Evolutionary conservation across 495 filamentous ascomycete genomes (phyloP).

Genomic region (Aspergillus sclerotiicarbonarius): DNA sequence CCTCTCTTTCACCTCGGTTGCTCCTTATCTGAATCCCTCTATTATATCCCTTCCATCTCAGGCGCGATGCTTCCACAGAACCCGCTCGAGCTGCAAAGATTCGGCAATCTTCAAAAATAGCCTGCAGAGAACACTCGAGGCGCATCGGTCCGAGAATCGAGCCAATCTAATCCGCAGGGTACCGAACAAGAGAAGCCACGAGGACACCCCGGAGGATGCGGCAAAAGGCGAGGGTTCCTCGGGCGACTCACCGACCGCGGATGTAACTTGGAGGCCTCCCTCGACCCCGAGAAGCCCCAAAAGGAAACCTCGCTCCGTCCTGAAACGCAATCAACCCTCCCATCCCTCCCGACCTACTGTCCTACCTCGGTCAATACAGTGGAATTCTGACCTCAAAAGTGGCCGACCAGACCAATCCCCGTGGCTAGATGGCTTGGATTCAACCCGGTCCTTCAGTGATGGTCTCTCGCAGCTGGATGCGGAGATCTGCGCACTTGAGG

Average conservation of each 20-base stretch:
- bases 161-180: slow-evolving; percentile 36
- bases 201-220: neutral
- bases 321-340: neutral
- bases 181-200: neutral
- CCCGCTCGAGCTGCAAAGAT: slow-evolving; percentile 13
- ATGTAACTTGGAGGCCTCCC: neutral
- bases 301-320: neutral
- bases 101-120: slow-evolving; percentile 34
- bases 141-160: slow-evolving; percentile 50
- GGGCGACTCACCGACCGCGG: neutral
- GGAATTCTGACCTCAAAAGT: slow-evolving; percentile 10
- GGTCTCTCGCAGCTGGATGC: slow-evolving; percentile 31
- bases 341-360: neutral
- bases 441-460: slow-evolving; percentile 10
- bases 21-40: neutral
- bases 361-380: slow-evolving; percentile 14
- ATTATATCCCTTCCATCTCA: neutral
- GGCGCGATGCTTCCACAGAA: slow-evolving; percentile 17
- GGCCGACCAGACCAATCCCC: slow-evolving; percentile 24
- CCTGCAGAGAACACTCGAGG: slow-evolving; percentile 48
- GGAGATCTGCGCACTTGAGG: slow-evolving; percentile 48
- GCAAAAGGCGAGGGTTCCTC: neutral
- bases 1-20: slow-evolving; percentile 15
- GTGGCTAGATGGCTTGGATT: slow-evolving; percentile 29
- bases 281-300: slow-evolving; percentile 1